Evolutionary conservation across 2,329 filamentous ascomycete species (phyloP).

Genomic region (Diaporthe sp.): DNA sequence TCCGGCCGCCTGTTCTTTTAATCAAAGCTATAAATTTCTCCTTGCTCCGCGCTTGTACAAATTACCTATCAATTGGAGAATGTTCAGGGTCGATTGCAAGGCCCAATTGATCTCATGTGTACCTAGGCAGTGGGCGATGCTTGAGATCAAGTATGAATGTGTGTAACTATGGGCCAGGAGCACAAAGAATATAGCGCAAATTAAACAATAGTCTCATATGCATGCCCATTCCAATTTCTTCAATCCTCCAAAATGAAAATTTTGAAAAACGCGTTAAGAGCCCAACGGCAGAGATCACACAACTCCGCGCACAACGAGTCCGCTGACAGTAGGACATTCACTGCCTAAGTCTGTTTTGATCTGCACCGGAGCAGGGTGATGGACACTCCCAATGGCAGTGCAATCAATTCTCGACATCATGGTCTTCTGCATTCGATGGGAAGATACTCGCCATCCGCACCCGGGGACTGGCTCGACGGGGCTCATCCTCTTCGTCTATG

Average conservation of each 20-base stretch:
- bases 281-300: background rate
- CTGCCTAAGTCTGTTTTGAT: background rate
- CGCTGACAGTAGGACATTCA: background rate
- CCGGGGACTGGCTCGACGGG: conserved; percentile 54
- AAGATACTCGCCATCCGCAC: conserved; percentile 34
- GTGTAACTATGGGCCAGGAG: background rate
- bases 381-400: no score
- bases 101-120: background rate
- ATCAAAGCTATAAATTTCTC: no score
- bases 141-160: background rate
- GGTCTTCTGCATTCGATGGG: background rate
- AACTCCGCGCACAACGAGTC: background rate
- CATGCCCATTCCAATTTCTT: no score
- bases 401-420: background rate
- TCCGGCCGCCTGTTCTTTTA: background rate
- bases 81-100: background rate
- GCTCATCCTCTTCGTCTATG: conserved; percentile 64
- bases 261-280: background rate
- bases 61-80: background rate
- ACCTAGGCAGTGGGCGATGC: background rate
- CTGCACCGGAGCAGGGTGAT: no score
- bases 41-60: background rate
- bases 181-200: background rate
- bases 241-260: background rate
- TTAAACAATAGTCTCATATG: no score